These are phyloP conservation scores for Naganishia albida DNA, from an alignment of 1,284 basidiomycete genomes.

Conservation along the genomic window DNA sequence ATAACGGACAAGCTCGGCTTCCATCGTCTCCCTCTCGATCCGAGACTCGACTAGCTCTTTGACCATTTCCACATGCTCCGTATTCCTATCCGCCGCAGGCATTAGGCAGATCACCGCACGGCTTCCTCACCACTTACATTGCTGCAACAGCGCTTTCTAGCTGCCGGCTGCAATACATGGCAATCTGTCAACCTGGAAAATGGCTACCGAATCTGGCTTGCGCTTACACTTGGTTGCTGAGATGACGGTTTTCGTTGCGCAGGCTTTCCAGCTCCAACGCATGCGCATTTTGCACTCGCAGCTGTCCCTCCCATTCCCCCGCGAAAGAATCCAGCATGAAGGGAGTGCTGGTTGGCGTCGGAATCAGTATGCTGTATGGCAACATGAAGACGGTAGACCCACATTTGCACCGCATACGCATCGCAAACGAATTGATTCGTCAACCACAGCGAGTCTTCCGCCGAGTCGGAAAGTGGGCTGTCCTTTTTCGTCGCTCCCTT, in stretches of 20 bases:
- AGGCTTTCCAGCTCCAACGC: constrained; percentile 76
- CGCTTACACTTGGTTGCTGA: constrained; percentile 77
- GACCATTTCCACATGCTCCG: constrained; percentile 58
- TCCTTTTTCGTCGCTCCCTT: background rate
- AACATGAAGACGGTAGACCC: constrained; percentile 34
- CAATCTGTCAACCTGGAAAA: background rate
- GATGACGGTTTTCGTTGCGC: constrained; percentile 70
- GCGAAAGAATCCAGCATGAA: constrained; percentile 89
- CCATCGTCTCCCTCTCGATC: constrained; percentile 82
- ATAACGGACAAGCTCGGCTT: constrained; percentile 85
- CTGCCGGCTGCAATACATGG: constrained; percentile 61
- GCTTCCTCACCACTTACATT: constrained; percentile 59
- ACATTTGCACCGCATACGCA: constrained; percentile 74
- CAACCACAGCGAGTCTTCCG: constrained; percentile 58
- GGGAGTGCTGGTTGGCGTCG: constrained; percentile 60
- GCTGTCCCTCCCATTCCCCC: constrained; percentile 78
- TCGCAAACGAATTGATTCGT: constrained; percentile 82
- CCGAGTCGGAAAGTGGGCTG: background rate
- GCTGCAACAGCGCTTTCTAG: constrained; percentile 76
- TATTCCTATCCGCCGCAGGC: constrained; percentile 40
- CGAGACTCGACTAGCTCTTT: constrained; percentile 86
- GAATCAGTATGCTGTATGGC: background rate
- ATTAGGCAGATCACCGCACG: constrained; percentile 1
- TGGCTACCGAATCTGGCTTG: background rate
- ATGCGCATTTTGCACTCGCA: constrained; percentile 70